Percentiles rank a stretch among this genome's conserved stretches.
These are phyloP conservation scores for Avena atlantica DNA, from an alignment of 176 grass and related monocot genomes.

Conservation along the genomic window DNA sequence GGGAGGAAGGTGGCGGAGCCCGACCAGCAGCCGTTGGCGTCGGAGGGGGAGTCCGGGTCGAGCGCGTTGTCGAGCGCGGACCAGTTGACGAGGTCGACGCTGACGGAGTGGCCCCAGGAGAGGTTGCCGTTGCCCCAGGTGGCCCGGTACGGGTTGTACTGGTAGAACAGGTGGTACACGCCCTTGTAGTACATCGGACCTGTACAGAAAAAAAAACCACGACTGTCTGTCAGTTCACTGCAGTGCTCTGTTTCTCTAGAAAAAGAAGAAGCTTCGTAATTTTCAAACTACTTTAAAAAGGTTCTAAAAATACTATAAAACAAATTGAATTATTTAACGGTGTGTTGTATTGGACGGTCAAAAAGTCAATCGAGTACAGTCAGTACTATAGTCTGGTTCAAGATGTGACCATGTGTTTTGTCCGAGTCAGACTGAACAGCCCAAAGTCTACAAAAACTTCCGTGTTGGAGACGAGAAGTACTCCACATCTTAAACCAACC, in stretches of 20 bases:
- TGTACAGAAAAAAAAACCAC: not conserved
- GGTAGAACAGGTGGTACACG: constrained; percentile 85
- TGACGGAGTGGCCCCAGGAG: constrained; percentile 81
- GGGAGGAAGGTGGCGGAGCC: constrained; percentile 73
- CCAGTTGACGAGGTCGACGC: constrained; percentile 82
- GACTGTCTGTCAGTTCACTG: not conserved
- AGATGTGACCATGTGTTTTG: too few relatives aligned
- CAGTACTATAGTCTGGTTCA: too few relatives aligned
- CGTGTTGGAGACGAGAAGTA: too few relatives aligned
- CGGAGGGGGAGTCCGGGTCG: constrained; percentile 39
- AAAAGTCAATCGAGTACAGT: too few relatives aligned
- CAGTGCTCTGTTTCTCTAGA: not conserved
- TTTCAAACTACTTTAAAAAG: too few relatives aligned
- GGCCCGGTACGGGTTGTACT: constrained; percentile 66
- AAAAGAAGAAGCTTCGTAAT: too few relatives aligned
- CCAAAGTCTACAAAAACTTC: too few relatives aligned
- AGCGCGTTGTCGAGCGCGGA: constrained; percentile 41
- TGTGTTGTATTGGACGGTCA: too few relatives aligned
- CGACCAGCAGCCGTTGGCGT: constrained; percentile 72
- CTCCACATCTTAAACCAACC: too few relatives aligned
- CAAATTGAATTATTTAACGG: too few relatives aligned
- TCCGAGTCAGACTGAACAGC: too few relatives aligned
- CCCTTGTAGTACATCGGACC: constrained; percentile 84
- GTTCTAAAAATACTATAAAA: too few relatives aligned
- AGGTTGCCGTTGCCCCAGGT: constrained; percentile 79